Evolutionary conservation across 108 stramenopile genomes (phyloP).

Genomic region (Skeletonema menzelii): DNA sequence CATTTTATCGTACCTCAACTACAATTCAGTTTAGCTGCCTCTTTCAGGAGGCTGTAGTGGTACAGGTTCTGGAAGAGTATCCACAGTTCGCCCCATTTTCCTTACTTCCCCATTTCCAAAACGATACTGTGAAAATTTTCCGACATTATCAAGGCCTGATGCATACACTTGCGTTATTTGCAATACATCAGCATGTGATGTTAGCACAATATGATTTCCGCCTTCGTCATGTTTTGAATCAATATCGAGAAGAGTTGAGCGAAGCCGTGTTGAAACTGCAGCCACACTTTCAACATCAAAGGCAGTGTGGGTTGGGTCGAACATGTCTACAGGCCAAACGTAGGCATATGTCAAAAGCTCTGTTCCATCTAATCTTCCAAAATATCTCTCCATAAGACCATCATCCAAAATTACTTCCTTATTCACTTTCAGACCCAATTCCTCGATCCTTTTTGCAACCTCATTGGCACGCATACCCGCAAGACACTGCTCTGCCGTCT

Average conservation of each 20-base stretch:
- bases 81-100: slow-evolving; percentile 50
- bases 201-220: slow-evolving; percentile 63
- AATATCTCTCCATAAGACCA: slow-evolving; percentile 79
- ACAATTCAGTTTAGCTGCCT: neutral
- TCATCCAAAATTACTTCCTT: slow-evolving; percentile 54
- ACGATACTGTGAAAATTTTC: slow-evolving; percentile 76
- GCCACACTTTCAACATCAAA: slow-evolving; percentile 86
- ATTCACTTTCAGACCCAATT: slow-evolving; percentile 51
- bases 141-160: slow-evolving; percentile 67
- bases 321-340: slow-evolving; percentile 82
- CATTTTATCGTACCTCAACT: neutral
- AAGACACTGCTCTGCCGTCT: slow-evolving; percentile 74
- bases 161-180: slow-evolving; percentile 86
- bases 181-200: slow-evolving; percentile 83
- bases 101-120: slow-evolving; percentile 87
- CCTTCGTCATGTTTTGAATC: slow-evolving; percentile 40
- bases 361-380: slow-evolving; percentile 75
- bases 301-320: slow-evolving; percentile 70
- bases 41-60: slow-evolving; percentile 38
- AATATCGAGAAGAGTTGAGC: slow-evolving; percentile 52
- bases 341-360: slow-evolving; percentile 68
- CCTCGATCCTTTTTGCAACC: slow-evolving; percentile 35
- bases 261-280: slow-evolving; percentile 74
- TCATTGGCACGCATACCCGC: slow-evolving; percentile 33
- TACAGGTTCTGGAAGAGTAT: slow-evolving; percentile 51